Evolutionary conservation across 768 basidiomycete genomes (phyloP).

Genomic region (Pulveroboletus frians): DNA sequence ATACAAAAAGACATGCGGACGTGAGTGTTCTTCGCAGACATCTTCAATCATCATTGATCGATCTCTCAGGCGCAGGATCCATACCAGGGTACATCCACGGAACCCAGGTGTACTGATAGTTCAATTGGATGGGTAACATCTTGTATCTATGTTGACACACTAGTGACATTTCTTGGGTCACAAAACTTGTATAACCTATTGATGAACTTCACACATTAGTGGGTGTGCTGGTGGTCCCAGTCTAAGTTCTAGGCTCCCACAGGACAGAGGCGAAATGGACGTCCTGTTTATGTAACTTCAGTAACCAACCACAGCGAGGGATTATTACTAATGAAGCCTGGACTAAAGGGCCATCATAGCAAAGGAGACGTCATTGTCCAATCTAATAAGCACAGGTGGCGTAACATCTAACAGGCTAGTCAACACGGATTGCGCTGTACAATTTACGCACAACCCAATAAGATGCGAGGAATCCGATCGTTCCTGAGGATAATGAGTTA

Average conservation of each 20-base stretch:
- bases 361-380: conserved; percentile 1
- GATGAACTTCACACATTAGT: background rate
- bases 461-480: conserved; percentile 86
- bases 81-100: conserved; percentile 67
- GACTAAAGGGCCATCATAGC: background rate
- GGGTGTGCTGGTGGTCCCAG: background rate
- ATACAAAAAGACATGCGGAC: conserved; percentile 77
- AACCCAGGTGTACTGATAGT: conserved; percentile 86
- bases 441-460: conserved; percentile 87
- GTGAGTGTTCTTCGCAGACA: conserved; percentile 35
- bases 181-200: too few relatives aligned
- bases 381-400: conserved; percentile 8
- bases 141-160: background rate
- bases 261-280: background rate
- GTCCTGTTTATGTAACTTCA: background rate
- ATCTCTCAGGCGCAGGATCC: conserved; percentile 55
- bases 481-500: conserved; percentile 44
- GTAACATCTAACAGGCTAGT: conserved; percentile 32
- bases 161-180: background rate
- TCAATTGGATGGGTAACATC: conserved; percentile 22
- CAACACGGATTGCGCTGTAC: conserved; percentile 79
- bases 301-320: background rate
- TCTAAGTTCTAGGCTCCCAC: background rate
- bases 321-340: background rate
- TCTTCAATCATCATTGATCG: background rate